A percentile compares a stretch with the other conserved stretches of the same genome.
phyloP scores from a whole-genome alignment of 192 early-diverging fungal genomes.

The Mortierella claussenii region DNA sequence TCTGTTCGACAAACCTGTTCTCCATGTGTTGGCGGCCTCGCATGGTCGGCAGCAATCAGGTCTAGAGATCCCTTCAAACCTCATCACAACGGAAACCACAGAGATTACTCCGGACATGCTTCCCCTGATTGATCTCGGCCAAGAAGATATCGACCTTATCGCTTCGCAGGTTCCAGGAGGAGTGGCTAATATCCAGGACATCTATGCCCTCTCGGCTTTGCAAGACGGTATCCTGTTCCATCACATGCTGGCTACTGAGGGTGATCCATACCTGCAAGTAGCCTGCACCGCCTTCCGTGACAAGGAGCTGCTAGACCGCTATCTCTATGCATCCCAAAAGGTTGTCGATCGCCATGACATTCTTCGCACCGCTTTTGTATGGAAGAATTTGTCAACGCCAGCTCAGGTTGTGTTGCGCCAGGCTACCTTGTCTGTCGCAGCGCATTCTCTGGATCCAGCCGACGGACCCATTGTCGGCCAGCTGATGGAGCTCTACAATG shows the following conservation, averaged over 20 bases:
- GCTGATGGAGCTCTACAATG: no score
- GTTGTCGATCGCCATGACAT: no score
- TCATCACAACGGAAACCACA: neutral
- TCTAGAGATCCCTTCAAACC: neutral
- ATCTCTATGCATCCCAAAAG: no score
- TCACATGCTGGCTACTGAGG: neutral
- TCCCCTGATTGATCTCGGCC: neutral
- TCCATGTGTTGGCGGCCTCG: neutral
- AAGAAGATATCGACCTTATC: neutral
- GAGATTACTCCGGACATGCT: neutral
- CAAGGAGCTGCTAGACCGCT: no score
- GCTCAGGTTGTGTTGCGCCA: no score
- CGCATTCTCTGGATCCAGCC: neutral
- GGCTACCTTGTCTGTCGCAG: neutral
- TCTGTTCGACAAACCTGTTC: neutral
- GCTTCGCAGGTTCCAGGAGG: neutral
- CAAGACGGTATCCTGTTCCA: constrained; percentile 1
- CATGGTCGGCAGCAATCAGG: neutral
- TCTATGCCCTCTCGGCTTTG: neutral
- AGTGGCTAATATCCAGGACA: neutral
- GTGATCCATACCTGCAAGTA: neutral
- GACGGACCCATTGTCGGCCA: no score
- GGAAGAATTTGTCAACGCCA: neutral
- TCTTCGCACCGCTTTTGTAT: no score
- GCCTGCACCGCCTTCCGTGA: neutral